Evolutionary conservation across 495 filamentous ascomycete genomes (phyloP).

Genomic region (Penicillium cataractarum): DNA sequence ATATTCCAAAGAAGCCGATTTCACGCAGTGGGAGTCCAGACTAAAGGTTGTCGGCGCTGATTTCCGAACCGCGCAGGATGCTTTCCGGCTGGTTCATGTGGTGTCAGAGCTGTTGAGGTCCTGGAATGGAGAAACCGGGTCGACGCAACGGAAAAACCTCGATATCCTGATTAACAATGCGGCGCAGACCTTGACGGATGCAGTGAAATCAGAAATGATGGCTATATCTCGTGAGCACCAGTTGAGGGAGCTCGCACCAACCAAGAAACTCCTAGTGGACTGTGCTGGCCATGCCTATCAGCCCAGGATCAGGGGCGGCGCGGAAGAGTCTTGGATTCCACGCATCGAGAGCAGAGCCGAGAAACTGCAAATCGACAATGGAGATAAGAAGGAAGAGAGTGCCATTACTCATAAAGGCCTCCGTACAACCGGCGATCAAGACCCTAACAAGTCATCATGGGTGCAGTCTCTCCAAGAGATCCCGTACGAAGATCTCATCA

Average conservation of each 20-base stretch:
- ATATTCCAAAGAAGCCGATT: conserved; percentile 40
- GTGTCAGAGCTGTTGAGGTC: conserved; percentile 29
- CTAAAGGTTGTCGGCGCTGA: conserved; percentile 50
- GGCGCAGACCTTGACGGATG: conserved; percentile 53
- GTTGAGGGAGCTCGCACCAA: conserved; percentile 8
- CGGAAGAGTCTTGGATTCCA: background rate
- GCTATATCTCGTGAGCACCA: conserved; percentile 36
- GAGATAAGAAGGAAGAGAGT: background rate
- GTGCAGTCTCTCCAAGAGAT: conserved; percentile 47
- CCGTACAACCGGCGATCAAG: conserved; percentile 2
- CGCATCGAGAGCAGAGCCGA: background rate
- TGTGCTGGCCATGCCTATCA: background rate
- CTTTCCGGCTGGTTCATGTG: conserved; percentile 40
- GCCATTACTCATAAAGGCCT: background rate
- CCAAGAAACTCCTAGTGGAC: background rate
- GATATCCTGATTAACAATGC: conserved; percentile 54
- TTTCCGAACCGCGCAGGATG: conserved; percentile 49
- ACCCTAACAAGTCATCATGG: conserved; percentile 41
- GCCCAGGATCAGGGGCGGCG: background rate
- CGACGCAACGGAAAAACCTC: conserved; percentile 19
- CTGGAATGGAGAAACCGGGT: conserved; percentile 26
- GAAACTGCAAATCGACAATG: background rate
- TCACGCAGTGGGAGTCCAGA: conserved; percentile 33
- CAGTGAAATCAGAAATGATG: conserved; percentile 38
- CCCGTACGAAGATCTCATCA: conserved; percentile 54